Base-by-base conservation (phyloP, 306 rosid genomes). In the Betula pendula region DNA sequence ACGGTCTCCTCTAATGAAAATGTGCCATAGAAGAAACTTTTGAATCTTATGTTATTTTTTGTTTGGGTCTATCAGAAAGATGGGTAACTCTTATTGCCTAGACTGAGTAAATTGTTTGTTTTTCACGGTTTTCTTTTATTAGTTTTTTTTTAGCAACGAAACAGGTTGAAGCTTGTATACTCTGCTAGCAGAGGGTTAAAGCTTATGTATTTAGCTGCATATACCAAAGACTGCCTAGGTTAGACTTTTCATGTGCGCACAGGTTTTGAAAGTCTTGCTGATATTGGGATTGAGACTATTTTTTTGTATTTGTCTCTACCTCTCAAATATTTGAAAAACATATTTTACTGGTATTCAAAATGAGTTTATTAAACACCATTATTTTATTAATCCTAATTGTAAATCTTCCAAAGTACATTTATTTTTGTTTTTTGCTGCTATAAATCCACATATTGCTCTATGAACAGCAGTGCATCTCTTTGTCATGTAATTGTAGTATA, bases 1-100 rank as follows among this genome's bases (percentile, higher is more conserved):
- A n/a, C n/a, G n/a, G n/a, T n/a, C n/a, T n/a, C n/a, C n/a, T n/a
- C n/a, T n/a, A n/a, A n/a, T n/a, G n/a, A n/a, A n/a, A n/a, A n/a
- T n/a, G n/a, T n/a, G n/a, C n/a, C n/a, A n/a, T n/a, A n/a, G n/a
- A 56, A 20, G 8, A 35, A 27, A 43, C 22, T 17, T 47, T 56
- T 47, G 27, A 58, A 5, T 45, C 47, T 20, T n/a, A 10, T 45
- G 62, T n/a, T 77, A 20, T 20, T 55, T 3, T 58, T 40, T 68
- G 74, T 76, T 68, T 44, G 70, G 68, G 68, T 40, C 52, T 76
- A 24, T 75, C 7, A 38, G 4, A 52, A 69, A 69, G 43, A 42
- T 31, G 72, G 20, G 16, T 38, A 56, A 16, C 56, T 68, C 11
- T 5, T 25, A 6, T 45, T 29, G 20, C 10, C 38, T 77, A 3